phyloP scores from a whole-genome alignment of 352 stramenopile species.

The Plasmopara halstedii region DNA sequence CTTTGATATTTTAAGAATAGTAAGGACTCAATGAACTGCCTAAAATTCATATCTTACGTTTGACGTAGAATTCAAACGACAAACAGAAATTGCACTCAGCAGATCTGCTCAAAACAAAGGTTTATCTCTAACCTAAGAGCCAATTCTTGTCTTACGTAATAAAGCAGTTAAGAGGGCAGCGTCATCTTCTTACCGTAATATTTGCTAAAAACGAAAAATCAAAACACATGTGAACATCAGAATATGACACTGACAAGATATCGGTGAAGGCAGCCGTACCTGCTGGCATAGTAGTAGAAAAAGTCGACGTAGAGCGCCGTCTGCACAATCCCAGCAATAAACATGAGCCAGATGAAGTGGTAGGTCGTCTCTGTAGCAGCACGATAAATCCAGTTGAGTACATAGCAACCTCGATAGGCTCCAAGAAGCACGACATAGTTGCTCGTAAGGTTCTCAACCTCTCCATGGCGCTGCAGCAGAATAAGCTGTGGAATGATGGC shows the following conservation, averaged over 20 bases:
- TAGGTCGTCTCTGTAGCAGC: conserved; percentile 94
- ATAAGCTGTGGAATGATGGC: conserved; percentile 99
- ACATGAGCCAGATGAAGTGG: conserved; percentile 98
- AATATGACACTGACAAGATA: background rate
- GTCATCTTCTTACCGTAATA: conserved; percentile 90
- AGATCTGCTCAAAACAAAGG: background rate
- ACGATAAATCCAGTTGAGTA: conserved; percentile 99
- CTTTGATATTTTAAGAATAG: conserved; percentile 14
- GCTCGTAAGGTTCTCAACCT: conserved; percentile 98
- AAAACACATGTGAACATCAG: too few species aligned
- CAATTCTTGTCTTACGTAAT: conserved; percentile 3
- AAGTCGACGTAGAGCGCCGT: conserved; percentile 99
- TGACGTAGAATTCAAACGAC: background rate
- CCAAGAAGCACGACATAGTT: conserved; percentile 99
- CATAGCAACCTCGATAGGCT: conserved; percentile 97
- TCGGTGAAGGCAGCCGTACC: conserved; percentile 23
- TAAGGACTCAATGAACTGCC: conserved; percentile 2
- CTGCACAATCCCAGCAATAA: conserved; percentile 97
- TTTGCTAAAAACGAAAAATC: conserved; percentile 45
- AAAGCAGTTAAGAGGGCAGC: conserved; percentile 57
- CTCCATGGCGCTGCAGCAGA: conserved; percentile 95
- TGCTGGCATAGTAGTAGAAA: conserved; percentile 99
- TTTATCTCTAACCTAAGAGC: background rate
- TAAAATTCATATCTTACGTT: too few species aligned
- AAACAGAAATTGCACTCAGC: background rate